Conservation (phyloP, 768 basidiomycete genomes). For the Chalciporus pseudorubinellus region DNA sequence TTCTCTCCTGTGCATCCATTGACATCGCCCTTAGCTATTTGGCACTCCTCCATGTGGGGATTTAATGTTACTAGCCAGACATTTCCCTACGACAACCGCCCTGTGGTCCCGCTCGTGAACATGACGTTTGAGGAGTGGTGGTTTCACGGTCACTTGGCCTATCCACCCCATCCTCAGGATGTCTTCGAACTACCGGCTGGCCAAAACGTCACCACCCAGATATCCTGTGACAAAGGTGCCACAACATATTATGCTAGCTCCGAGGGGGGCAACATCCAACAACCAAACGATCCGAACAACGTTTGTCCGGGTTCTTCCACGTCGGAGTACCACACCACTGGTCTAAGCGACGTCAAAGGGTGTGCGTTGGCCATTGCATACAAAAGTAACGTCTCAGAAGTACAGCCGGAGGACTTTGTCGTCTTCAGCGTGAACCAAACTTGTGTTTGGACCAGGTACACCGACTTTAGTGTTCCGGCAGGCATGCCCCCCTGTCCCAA, state of each 20-base stretch:
- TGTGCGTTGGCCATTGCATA: conserved; percentile 78
- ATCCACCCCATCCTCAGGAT: conserved; percentile 56
- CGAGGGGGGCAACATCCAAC: conserved; percentile 51
- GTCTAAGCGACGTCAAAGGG: conserved; percentile 52
- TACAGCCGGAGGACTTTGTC: conserved; percentile 67
- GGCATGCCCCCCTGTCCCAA: conserved; percentile 67
- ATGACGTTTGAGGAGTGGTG: conserved; percentile 47
- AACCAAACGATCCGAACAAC: conserved; percentile 46
- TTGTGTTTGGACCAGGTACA: conserved; percentile 70
- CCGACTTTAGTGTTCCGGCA: conserved; percentile 64
- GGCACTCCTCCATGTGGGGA: conserved; percentile 60
- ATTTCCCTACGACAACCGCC: conserved; percentile 63
- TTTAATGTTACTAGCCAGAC: conserved; percentile 61
- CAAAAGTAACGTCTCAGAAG: conserved; percentile 52
- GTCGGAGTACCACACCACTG: conserved; percentile 54
- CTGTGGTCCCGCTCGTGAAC: conserved; percentile 41
- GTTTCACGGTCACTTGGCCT: conserved; percentile 61
- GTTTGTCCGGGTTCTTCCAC: conserved; percentile 48
- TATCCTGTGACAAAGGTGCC: conserved; percentile 58
- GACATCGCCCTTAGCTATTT: conserved; percentile 39
- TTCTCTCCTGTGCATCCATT: not conserved
- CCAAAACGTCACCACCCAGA: conserved; percentile 48
- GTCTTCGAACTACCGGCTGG: conserved; percentile 63
- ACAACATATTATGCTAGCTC: conserved; percentile 56
- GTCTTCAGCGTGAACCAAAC: conserved; percentile 75